These are phyloP conservation scores for Neotropicomus parvogracilis DNA, from an alignment of 1,284 basidiomycete genomes.

Conservation along the genomic window DNA sequence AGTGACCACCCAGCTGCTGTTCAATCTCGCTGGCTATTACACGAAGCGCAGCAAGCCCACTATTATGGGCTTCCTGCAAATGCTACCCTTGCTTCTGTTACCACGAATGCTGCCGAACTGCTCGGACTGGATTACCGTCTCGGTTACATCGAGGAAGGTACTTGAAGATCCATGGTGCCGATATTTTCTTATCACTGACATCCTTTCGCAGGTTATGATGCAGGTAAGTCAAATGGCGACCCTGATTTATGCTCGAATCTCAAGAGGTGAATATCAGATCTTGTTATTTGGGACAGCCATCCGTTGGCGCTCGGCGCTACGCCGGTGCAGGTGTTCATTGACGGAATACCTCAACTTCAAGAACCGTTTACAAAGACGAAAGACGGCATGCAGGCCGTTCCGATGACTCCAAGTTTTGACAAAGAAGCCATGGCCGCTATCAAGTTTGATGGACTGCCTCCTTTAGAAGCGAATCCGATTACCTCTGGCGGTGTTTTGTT, in stretches of 20 bases:
- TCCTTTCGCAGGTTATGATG: slow-evolving; percentile 31
- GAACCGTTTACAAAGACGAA: slow-evolving; percentile 46
- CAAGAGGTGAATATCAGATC: slow-evolving; percentile 42
- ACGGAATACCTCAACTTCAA: slow-evolving; percentile 60
- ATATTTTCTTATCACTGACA: not conserved
- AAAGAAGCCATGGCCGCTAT: slow-evolving; percentile 53
- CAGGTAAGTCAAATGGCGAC: slow-evolving; percentile 21
- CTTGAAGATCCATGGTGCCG: not conserved
- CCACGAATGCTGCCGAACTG: slow-evolving; percentile 55
- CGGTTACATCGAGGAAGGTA: slow-evolving; percentile 55
- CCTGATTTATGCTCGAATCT: not conserved
- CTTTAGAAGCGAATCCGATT: slow-evolving; percentile 41
- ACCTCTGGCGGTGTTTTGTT: slow-evolving; percentile 37
- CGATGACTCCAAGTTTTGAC: slow-evolving; percentile 61
- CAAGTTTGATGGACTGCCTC: slow-evolving; percentile 62
- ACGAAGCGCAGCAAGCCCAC: slow-evolving; percentile 69
- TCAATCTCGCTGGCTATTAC: slow-evolving; percentile 63
- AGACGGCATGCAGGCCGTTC: slow-evolving; percentile 44
- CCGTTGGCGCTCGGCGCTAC: slow-evolving; percentile 72
- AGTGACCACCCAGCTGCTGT: slow-evolving; percentile 67
- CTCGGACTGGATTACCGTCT: slow-evolving; percentile 67
- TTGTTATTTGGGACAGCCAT: slow-evolving; percentile 90
- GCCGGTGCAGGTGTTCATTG: slow-evolving; percentile 68
- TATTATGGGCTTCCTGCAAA: slow-evolving; percentile 50
- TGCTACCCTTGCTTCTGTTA: slow-evolving; percentile 56